These are phyloP conservation scores for Saccharomycopsis hybrid DNA, from an alignment of 1,139 yeast genomes.

Conservation along the genomic window DNA sequence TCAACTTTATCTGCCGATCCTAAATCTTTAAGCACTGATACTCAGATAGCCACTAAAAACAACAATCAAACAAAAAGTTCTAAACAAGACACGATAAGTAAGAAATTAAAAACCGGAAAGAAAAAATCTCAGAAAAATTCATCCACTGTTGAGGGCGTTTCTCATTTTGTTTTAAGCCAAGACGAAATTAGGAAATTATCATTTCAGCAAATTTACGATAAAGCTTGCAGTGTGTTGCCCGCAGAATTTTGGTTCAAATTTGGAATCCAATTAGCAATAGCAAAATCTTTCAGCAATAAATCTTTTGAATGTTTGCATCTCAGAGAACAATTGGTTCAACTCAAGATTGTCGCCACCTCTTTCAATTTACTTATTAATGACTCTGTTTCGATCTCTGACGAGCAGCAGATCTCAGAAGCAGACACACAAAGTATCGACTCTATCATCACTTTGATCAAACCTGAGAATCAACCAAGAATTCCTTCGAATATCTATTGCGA, in stretches of 20 bases:
- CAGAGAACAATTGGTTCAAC: constrained; percentile 53
- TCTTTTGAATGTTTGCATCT: constrained; percentile 47
- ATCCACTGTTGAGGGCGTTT: constrained; percentile 36
- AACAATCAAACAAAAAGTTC: constrained; percentile 6
- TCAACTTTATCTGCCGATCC: constrained; percentile 22
- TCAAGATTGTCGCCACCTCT: constrained; percentile 65
- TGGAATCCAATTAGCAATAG: constrained; percentile 53
- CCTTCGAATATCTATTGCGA: constrained; percentile 26
- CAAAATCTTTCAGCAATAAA: constrained; percentile 64
- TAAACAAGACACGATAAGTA: neutral
- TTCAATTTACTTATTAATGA: constrained; percentile 28
- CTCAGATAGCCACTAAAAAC: constrained; percentile 20
- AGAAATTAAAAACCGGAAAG: constrained; percentile 9
- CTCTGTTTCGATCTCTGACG: neutral
- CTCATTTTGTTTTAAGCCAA: constrained; percentile 38
- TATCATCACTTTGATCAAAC: constrained; percentile 10
- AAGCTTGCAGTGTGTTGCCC: constrained; percentile 55
- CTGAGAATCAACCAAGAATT: constrained; percentile 5
- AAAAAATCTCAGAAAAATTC: constrained; percentile 8
- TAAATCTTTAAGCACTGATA: constrained; percentile 16
- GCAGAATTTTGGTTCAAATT: constrained; percentile 58
- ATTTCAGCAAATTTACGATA: constrained; percentile 58
- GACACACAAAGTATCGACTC: constrained; percentile 45
- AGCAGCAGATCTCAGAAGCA: constrained; percentile 3
- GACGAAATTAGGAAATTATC: constrained; percentile 46